phyloP scores from a whole-genome alignment of 2,329 filamentous ascomycete species.

The Pleurostoma richardsiae region DNA sequence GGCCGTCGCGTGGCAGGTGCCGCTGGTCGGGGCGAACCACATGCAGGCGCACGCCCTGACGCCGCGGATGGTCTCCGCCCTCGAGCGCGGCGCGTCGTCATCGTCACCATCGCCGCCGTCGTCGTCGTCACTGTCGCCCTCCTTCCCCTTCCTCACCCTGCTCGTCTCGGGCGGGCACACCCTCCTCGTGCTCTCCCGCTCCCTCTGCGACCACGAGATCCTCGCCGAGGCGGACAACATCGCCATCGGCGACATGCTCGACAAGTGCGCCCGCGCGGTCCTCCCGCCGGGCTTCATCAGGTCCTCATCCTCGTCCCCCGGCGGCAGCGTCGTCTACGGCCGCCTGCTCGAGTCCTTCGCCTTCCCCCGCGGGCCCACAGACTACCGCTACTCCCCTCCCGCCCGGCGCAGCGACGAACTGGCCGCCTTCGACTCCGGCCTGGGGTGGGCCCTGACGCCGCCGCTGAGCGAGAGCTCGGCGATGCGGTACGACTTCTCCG shows the following conservation, averaged over 20 bases:
- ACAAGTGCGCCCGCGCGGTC: conserved; percentile 77
- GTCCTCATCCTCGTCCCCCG: conserved; percentile 23
- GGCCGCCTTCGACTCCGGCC: conserved; percentile 28
- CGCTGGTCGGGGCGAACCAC: conserved; percentile 84
- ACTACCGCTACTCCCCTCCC: conserved; percentile 54
- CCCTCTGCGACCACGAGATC: conserved; percentile 64
- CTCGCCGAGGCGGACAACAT: conserved; percentile 72
- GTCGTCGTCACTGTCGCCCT: conserved; percentile 29
- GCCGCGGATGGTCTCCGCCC: conserved; percentile 66
- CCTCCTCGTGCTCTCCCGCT: conserved; percentile 70
- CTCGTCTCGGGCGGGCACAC: conserved; percentile 93
- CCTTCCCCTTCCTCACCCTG: conserved; percentile 81
- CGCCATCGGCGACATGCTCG: conserved; percentile 84
- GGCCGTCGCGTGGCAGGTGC: conserved; percentile 75
- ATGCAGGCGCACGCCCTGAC: conserved; percentile 97
- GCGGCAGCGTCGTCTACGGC: conserved; percentile 68
- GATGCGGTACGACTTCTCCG: conserved; percentile 70
- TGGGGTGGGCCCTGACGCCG: conserved; percentile 61
- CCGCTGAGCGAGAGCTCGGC: conserved; percentile 56
- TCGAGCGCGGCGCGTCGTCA: conserved; percentile 26
- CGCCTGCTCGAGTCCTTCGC: conserved; percentile 74
- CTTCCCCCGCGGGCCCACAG: conserved; percentile 44
- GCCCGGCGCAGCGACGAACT: conserved; percentile 53
- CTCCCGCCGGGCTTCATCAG: conserved; percentile 58
- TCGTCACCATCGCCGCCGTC: background rate